Evolutionary conservation across 129 eudicot genomes (phyloP).

Genomic region (Lactuca sativa): DNA sequence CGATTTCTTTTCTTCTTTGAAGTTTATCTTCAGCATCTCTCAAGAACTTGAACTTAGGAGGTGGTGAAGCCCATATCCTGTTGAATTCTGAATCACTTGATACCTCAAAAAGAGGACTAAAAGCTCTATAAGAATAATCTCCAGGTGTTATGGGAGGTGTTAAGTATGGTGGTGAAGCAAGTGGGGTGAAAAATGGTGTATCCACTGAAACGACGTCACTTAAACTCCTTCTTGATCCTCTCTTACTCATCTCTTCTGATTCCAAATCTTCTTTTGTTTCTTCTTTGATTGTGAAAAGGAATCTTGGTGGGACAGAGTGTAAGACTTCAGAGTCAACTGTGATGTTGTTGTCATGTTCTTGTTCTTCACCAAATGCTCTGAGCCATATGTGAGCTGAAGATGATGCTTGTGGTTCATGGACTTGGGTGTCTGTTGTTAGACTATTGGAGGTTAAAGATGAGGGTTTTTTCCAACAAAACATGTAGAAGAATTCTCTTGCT

Average conservation of each 20-base stretch:
- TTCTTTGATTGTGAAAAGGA: constrained; percentile 81
- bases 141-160: constrained; percentile 76
- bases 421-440: constrained; percentile 40
- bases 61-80: constrained; percentile 61
- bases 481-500: constrained; percentile 50
- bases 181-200: constrained; percentile 67
- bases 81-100: constrained; percentile 66
- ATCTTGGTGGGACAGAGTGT: constrained; percentile 56
- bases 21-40: constrained; percentile 89
- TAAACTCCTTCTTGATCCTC: constrained; percentile 43
- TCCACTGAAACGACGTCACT: constrained; percentile 54
- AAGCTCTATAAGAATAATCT: constrained; percentile 36
- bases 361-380: constrained; percentile 44
- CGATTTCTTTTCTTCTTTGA: constrained; percentile 39
- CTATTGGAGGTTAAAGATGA: constrained; percentile 46
- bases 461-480: constrained; percentile 63
- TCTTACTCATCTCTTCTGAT: constrained; percentile 55
- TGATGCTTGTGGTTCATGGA: constrained; percentile 54
- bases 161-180: constrained; percentile 57
- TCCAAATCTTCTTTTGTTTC: constrained; percentile 84
- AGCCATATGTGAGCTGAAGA: constrained; percentile 33
- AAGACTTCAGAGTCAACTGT: constrained; percentile 39
- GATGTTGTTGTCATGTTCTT: constrained; percentile 18
- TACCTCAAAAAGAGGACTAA: constrained; percentile 53
- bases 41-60: constrained; percentile 78